A percentile compares a stretch with the other conserved stretches of the same genome.
phyloP scores from a whole-genome alignment of 2,329 filamentous ascomycete genomes.

The Periconia sp. region DNA sequence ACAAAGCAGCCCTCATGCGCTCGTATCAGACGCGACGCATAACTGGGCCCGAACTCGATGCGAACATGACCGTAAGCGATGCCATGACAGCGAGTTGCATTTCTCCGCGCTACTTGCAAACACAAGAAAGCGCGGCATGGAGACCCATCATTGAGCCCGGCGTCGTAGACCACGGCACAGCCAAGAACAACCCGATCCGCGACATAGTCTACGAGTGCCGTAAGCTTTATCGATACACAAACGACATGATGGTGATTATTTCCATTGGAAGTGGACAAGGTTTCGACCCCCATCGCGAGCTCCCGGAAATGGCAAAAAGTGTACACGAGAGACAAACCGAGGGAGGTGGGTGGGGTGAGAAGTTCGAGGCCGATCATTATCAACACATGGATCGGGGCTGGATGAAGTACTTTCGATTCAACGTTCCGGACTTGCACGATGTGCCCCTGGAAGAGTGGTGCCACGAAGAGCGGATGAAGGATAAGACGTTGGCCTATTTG shows the following conservation, averaged over 20 bases:
- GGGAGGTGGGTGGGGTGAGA: slow-evolving; percentile 18
- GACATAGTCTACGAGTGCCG: slow-evolving; percentile 35
- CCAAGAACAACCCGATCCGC: slow-evolving; percentile 36
- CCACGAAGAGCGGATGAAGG: slow-evolving; percentile 26
- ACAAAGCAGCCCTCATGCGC: slow-evolving; percentile 32
- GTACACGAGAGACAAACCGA: slow-evolving; percentile 23
- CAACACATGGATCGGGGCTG: slow-evolving; percentile 27
- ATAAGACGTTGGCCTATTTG: slow-evolving; percentile 31
- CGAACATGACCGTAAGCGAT: slow-evolving; percentile 27
- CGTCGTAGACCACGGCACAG: slow-evolving; percentile 32
- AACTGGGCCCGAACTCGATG: slow-evolving; percentile 29
- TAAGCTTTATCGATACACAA: slow-evolving; percentile 32
- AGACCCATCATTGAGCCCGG: slow-evolving; percentile 30
- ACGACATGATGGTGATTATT: slow-evolving; percentile 36
- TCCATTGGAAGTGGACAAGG: slow-evolving; percentile 31
- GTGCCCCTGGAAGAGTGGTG: slow-evolving; percentile 33
- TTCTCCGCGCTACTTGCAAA: slow-evolving; percentile 27
- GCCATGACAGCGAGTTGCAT: slow-evolving; percentile 27
- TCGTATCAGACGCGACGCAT: slow-evolving; percentile 34
- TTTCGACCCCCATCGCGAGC: slow-evolving; percentile 17
- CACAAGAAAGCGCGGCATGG: slow-evolving; percentile 13
- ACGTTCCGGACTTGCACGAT: slow-evolving; percentile 28
- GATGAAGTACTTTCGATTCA: slow-evolving; percentile 38
- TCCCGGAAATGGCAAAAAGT: slow-evolving; percentile 29
- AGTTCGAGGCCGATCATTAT: slow-evolving; percentile 28